Evolutionary conservation across 768 basidiomycete species (phyloP).

Genomic region (Strobilomyces confusus): DNA sequence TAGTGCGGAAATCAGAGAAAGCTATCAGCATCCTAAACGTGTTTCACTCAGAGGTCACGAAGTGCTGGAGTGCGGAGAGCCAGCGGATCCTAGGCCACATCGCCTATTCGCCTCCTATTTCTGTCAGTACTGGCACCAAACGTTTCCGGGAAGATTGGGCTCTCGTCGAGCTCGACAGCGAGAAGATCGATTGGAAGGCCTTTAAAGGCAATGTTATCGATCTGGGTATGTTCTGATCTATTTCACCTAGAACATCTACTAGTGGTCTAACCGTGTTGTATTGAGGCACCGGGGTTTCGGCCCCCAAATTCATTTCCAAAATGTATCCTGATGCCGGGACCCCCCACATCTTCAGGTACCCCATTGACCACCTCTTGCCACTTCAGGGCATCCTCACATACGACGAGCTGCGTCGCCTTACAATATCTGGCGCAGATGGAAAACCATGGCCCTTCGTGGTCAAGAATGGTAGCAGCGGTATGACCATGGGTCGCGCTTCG

Average conservation of each 20-base stretch:
- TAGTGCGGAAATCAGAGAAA: too few species aligned
- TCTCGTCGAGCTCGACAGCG: background rate
- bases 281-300: background rate
- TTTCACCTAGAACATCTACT: too few species aligned
- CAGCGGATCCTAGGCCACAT: background rate
- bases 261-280: background rate
- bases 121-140: background rate
- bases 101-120: background rate
- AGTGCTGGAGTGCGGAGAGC: background rate
- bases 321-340: background rate
- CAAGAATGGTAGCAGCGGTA: background rate
- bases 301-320: background rate
- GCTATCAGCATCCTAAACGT: too few species aligned
- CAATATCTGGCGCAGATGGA: background rate
- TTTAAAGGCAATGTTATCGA: background rate
- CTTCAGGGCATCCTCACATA: background rate
- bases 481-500: background rate
- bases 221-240: background rate
- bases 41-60: too few species aligned
- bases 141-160: background rate
- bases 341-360: background rate
- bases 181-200: background rate
- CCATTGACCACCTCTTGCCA: background rate
- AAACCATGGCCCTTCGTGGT: background rate
- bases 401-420: background rate